Base-by-base conservation (phyloP, 2,329 filamentous ascomycete genomes). In the Aspergillaceae sp. region DNA sequence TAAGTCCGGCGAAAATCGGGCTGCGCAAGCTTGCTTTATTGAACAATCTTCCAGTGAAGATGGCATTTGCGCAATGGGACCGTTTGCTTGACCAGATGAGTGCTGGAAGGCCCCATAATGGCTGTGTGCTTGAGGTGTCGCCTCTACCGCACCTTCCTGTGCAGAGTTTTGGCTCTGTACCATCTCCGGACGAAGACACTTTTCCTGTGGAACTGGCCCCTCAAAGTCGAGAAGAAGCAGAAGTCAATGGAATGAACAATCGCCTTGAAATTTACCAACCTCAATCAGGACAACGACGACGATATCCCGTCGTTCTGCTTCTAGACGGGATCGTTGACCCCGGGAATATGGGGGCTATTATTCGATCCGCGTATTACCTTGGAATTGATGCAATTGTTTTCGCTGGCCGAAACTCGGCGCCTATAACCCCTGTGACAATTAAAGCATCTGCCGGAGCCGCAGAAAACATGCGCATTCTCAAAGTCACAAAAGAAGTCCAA, bases 381-480 rank as follows among this genome's bases (percentile, higher is more conserved):
- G 91, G 91, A 26, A 84, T 87, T 4, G 86, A 90, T 46, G 90
- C 87, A 4, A 79, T 98, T 19, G 81, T 82, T 2, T 81, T 94
- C 45, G 86, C 87, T 2, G 82, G 77, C 29, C 79, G 80, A 48
- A 84, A 81, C 56, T 87, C 84, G 10, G 86, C 90, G 0, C 77
- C 82, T 0, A 72, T 96, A 49, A 86, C 83, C 5, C 77, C 88
- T 0, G 79, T 90, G 6, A 83, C 87, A 0, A 76, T 94, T 49
- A 97, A 97, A 66, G 86, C 91, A 0, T 89, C 90, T 1, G 83
- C 88, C 0, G 92, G 92, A 5, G 91, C 91, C 3, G 83, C 86
- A 3, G 92, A 98, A 68, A 80, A 82, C 29, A 71, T 96, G 43
- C 79, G 80, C 0, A 69, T 96, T 1, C 82, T 96, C 50, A 78